Base-by-base conservation (phyloP, 2,329 filamentous ascomycete genomes). In the Alternaria triticimaculans region DNA sequence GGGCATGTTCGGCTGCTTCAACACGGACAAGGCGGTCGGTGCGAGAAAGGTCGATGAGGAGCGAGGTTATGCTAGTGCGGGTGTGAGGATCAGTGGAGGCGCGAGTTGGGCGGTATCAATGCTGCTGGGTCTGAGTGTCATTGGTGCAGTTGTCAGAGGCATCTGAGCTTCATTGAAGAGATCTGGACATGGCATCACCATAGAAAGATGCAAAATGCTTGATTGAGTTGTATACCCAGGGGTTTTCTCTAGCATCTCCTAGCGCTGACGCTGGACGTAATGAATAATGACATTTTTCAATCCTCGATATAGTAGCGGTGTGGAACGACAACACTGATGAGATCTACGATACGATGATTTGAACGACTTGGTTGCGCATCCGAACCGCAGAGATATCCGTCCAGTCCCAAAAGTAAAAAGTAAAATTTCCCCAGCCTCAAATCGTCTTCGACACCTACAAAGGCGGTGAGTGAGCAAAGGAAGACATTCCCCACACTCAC, bases 1-100 rank as follows among this genome's bases (percentile, higher is more conserved):
- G 44, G 55, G 49, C 8, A 50, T 45, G 15, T 68, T 68, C 21
- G 62, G 62, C 37, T 70, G 68, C 51, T 70, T 70, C 28, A 68
- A 70, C 28, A 11, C 23, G 4, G 49, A 61, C 4, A 60, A 63
- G 56, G 56, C 50, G 15, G 59, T 57, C 7, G 57, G 49, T 15
- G 55, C 41, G 37, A 63, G 58, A 43, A 69, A 60, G 55, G 37
- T n/a, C 7, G 45, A 51, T 7, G 53, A 53, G 9, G 60, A 62
- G 25, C 41, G 44, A 11, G 58, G 55, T 12, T 70, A 66, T 58
- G 51, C 54, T 12, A 67, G 46, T 59, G 58, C 57, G 4, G 66
- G 51, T 21, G 59, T 28, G 28, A 62, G 23, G 25, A 55, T 58
- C 10, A 45, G 41, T 18, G 64, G 58, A 6, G 18, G 46, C 25